Evolutionary conservation across 805 yeast genomes (phyloP), one percentile per base, ranked within the genome.

Genomic region (Wickerhamiella occidentalis): DNA sequence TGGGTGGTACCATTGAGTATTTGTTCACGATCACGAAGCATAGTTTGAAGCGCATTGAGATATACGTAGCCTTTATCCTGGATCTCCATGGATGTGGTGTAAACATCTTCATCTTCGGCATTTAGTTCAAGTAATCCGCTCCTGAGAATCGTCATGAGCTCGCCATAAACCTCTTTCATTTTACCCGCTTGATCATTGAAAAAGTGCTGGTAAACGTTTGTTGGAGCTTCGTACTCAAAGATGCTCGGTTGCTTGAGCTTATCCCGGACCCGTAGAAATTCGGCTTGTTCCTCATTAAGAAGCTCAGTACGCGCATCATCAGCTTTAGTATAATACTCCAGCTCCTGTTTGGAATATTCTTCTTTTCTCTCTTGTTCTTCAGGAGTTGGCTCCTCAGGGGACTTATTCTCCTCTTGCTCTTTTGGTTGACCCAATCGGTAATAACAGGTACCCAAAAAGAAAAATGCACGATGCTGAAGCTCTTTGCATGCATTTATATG

Each of bases 401-500:
- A 5, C 26, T 23, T 11, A 6, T 29, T 5, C 33, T 29, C 33
- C n/a, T 29, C n/a, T 11, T 29, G 13, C 33, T 29, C 33, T 9
- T 29, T 9, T 6, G 33, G n/a, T 13, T 58, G 53, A 58, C 40
- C 64, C 63, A 9, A 64, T 62, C 36, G 64, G 51, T 70, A 72
- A 40, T 49, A 56, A 3, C 59, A 58, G 0, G 62, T 58, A 12
- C 60, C 62, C 28, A 83, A 68, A 53, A 86, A 76, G 59, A 88
- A 90, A 59, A 77, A 82, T 40, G 81, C 73, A 47, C 88, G 79
- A 61, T 92, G 96, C 13, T 85, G 46, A 12, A 56, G 49, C 40
- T 57, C 62, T 19, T 52, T 54, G 38, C 47, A 45, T 7, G 38
- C 40, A 25, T 36, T 25, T 15, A 5, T 21, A 9, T 22, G 38